Percentiles rank a stretch among this genome's conserved stretches.
These are phyloP conservation scores for Gossypium anomalum DNA, from an alignment of 345 rosid genomes.

Conservation along the genomic window DNA sequence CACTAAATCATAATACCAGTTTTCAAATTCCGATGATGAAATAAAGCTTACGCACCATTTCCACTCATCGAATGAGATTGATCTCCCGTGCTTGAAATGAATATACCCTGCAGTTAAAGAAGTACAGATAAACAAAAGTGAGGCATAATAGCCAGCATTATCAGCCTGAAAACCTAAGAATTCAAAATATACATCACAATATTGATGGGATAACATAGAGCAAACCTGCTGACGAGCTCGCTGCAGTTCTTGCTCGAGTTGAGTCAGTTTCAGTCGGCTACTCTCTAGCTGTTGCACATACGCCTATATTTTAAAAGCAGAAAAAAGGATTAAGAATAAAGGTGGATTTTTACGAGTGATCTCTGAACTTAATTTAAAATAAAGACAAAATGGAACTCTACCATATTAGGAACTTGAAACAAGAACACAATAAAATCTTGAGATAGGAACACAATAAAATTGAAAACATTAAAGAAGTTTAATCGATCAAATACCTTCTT, in stretches of 20 bases:
- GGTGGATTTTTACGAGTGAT: background rate
- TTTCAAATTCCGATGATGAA: background rate
- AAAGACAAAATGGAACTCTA: background rate
- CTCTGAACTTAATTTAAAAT: background rate
- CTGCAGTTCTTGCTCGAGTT: constrained; percentile 92
- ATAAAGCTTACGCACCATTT: constrained; percentile 49
- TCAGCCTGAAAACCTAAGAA: constrained; percentile 7
- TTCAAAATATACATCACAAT: constrained; percentile 12
- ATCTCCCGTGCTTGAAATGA: constrained; percentile 83
- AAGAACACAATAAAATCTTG: constrained; percentile 2
- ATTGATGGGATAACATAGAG: constrained; percentile 12
- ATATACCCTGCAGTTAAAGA: constrained; percentile 51
- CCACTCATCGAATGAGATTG: constrained; percentile 87
- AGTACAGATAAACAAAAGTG: constrained; percentile 9
- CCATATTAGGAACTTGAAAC: background rate
- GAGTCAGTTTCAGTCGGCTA: constrained; percentile 80
- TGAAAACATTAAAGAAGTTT: constrained; percentile 2
- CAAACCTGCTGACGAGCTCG: constrained; percentile 91
- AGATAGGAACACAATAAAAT: background rate
- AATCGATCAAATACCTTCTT: constrained; percentile 55
- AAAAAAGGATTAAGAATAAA: background rate
- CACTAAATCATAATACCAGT: background rate
- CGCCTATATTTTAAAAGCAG: constrained; percentile 40
- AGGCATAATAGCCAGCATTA: background rate
- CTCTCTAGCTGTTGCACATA: constrained; percentile 96